Evolutionary conservation across 768 basidiomycete species (phyloP).

Genomic region (Calocybe cyanea): DNA sequence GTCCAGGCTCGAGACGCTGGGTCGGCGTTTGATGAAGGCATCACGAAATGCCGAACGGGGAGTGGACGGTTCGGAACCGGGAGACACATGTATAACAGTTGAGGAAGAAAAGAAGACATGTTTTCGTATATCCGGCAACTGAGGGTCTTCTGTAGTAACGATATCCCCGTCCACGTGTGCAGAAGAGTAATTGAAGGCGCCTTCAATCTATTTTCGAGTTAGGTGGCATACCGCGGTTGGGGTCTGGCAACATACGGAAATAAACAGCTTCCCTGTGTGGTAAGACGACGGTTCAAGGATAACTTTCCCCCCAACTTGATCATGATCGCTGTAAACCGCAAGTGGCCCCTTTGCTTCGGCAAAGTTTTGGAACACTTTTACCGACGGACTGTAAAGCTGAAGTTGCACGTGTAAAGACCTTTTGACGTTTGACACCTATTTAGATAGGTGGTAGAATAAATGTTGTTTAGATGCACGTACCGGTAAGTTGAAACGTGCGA

Average conservation of each 20-base stretch:
- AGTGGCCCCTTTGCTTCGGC: conserved; percentile 26
- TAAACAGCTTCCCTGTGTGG: conserved; percentile 51
- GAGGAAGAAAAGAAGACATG: conserved; percentile 52
- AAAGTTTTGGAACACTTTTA: conserved; percentile 40
- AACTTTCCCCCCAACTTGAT: conserved; percentile 58
- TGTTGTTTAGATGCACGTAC: conserved; percentile 23
- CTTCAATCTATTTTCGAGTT: conserved; percentile 49
- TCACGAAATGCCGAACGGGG: conserved; percentile 40
- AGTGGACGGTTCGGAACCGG: conserved; percentile 23
- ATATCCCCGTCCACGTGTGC: conserved; percentile 21
- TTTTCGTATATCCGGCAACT: conserved; percentile 24
- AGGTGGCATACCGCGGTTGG: background rate
- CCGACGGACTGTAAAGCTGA: conserved; percentile 58
- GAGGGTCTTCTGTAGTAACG: conserved; percentile 12
- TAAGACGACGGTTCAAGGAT: conserved; percentile 49
- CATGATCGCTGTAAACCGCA: conserved; percentile 59
- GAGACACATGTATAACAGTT: conserved; percentile 37
- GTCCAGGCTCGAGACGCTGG: conserved; percentile 40
- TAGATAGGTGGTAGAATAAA: background rate
- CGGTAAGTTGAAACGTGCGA: conserved; percentile 49
- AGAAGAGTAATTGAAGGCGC: conserved; percentile 46
- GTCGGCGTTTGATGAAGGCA: conserved; percentile 40
- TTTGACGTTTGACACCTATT: background rate
- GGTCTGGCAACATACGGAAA: conserved; percentile 39
- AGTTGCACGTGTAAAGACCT: conserved; percentile 58